A percentile compares a stretch with the other conserved stretches of the same genome.
Evolutionary conservation across 106 monocot species (phyloP).

Genomic region (Acorus calamus): DNA sequence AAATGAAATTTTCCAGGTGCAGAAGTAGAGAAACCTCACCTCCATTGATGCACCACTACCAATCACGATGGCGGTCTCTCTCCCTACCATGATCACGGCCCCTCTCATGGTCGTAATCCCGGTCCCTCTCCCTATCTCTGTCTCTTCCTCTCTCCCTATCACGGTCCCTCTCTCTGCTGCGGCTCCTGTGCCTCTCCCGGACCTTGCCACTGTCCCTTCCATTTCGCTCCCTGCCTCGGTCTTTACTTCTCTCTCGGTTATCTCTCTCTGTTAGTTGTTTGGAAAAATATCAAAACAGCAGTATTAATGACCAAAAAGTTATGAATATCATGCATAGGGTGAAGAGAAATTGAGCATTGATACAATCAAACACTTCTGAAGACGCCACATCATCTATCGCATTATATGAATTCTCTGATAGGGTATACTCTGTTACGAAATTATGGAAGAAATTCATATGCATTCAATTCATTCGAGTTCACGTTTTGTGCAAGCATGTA

Average conservation of each 20-base stretch:
- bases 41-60: conserved; percentile 8
- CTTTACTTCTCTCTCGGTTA: conserved; percentile 43
- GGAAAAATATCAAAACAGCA: neutral
- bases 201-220: conserved; percentile 37
- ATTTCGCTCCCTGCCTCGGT: conserved; percentile 34
- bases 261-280: conserved; percentile 40
- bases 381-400: too few species aligned
- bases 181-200: conserved; percentile 57
- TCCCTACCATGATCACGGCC: conserved; percentile 55
- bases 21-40: too few species aligned
- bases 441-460: too few species aligned
- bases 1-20: too few species aligned
- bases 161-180: conserved; percentile 61
- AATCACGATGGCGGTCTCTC: conserved; percentile 48
- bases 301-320: neutral
- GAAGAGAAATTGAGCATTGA: too few species aligned
- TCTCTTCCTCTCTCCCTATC: conserved; percentile 45
- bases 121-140: conserved; percentile 26
- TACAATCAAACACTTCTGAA: too few species aligned
- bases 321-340: too few species aligned
- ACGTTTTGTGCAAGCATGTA: too few species aligned
- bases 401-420: too few species aligned
- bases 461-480: too few species aligned
- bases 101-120: conserved; percentile 45
- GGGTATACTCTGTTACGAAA: too few species aligned